Evolutionary conservation across 306 rosid genomes (phyloP), one percentile per base, ranked within the genome.

Genomic region (Glycine tomentella): DNA sequence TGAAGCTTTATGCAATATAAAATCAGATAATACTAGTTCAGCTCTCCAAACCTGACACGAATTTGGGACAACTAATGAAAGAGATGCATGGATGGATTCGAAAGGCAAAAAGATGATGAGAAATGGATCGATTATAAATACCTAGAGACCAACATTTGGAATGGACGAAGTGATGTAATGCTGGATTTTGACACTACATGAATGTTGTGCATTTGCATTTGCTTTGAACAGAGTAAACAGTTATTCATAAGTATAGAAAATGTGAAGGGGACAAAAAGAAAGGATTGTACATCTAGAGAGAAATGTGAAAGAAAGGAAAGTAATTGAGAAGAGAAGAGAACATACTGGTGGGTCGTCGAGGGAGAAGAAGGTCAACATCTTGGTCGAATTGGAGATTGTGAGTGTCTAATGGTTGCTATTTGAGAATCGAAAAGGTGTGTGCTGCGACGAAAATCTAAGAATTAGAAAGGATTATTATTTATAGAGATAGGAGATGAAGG

Each of bases 121-220:
- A 58, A 81, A 20, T 20, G 20, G 20, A 20, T 20, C 1, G 20
- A 20, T 20, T 20, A 20, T 0, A 20, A 20, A 77, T 80, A 93
- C 99, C 91, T 95, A 98, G 67, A 93, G 87, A 72, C 99, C 97
- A 77, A 95, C 99, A 78, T 86, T 86, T 51, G 95, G 95, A 85
- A 93, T 88, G 8, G 92, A 88, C 8, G 99, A 90, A 59, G 97
- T 90, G 85, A 93, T 88, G 85, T 86, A 88, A 83, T 95, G 99
- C 86, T 83, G 97, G 76, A 95, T 87, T 34, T 69, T 75, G 51
- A 90, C 78, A 9, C 33, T 57, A 75, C 34, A 69, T 9, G 83
- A 76, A 42, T 57, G 69, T 72, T 82, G 91, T 63, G 88, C 83
- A 78, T 45, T 80, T 63, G 88, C 83, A 78, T 45, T 80, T 38